phyloP scores from a whole-genome alignment of 768 basidiomycete species.

The Aureoboletus auriporus region DNA sequence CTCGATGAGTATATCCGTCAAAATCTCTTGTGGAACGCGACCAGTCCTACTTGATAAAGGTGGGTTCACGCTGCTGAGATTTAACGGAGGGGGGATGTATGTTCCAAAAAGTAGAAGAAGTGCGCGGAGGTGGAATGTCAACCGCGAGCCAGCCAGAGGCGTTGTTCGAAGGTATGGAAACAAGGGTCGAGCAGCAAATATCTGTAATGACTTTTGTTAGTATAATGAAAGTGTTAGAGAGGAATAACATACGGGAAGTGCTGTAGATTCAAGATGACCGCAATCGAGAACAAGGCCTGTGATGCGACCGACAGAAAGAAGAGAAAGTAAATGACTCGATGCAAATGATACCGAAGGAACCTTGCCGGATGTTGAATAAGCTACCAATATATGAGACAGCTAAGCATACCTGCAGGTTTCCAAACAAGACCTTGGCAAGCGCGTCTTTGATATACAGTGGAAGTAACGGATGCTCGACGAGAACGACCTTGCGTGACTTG shows the following conservation, averaged over 20 bases:
- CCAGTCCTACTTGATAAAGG: conserved; percentile 59
- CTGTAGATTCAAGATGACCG: conserved; percentile 87
- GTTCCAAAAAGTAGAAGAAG: conserved; percentile 81
- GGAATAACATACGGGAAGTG: conserved; percentile 65
- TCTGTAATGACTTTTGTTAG: conserved; percentile 44
- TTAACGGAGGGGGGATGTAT: conserved; percentile 78
- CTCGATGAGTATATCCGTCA: conserved; percentile 80
- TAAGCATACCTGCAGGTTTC: conserved; percentile 70
- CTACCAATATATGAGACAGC: neutral
- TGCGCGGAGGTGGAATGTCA: conserved; percentile 74
- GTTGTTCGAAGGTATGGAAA: conserved; percentile 81
- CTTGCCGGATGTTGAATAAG: conserved; percentile 35
- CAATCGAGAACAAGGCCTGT: conserved; percentile 93
- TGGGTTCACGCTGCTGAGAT: conserved; percentile 60
- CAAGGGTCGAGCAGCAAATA: conserved; percentile 84
- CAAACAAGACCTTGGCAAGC: conserved; percentile 82
- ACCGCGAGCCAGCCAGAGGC: conserved; percentile 79
- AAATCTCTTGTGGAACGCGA: conserved; percentile 72
- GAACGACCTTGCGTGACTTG: conserved; percentile 89
- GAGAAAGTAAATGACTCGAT: conserved; percentile 78
- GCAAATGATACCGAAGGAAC: conserved; percentile 94
- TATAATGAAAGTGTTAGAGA: neutral
- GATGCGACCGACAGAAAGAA: conserved; percentile 83
- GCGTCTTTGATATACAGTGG: conserved; percentile 86
- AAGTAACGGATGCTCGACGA: conserved; percentile 86